Evolutionary conservation across 2,329 filamentous ascomycete genomes (phyloP).

Genomic region (Trichoderma afroharzianum): DNA sequence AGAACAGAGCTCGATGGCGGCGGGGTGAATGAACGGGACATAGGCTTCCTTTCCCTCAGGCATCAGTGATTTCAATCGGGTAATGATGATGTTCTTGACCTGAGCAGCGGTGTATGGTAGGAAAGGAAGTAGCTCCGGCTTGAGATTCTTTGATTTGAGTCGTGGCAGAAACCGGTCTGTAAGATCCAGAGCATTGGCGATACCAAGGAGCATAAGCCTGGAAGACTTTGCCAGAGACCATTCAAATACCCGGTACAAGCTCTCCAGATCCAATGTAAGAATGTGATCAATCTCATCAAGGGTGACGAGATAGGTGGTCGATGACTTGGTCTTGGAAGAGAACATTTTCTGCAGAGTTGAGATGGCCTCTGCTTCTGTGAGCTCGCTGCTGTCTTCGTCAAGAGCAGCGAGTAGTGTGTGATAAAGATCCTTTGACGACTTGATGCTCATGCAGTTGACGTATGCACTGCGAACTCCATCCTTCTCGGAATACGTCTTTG

Average conservation of each 20-base stretch:
- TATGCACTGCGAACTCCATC: conserved; percentile 65
- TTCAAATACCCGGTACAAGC: conserved; percentile 91
- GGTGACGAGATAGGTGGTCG: conserved; percentile 71
- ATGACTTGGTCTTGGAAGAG: conserved; percentile 54
- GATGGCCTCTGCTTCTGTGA: conserved; percentile 64
- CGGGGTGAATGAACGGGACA: conserved; percentile 87
- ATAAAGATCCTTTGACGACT: conserved; percentile 82
- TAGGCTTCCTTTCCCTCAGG: conserved; percentile 56
- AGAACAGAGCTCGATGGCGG: conserved; percentile 88
- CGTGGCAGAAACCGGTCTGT: conserved; percentile 93
- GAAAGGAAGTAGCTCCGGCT: conserved; percentile 85
- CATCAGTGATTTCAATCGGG: conserved; percentile 73
- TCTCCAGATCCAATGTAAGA: conserved; percentile 80
- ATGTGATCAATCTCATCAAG: conserved; percentile 96
- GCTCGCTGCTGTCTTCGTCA: conserved; percentile 50
- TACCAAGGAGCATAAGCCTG: conserved; percentile 78
- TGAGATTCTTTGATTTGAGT: conserved; percentile 87
- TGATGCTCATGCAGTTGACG: conserved; percentile 97
- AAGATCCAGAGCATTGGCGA: conserved; percentile 92
- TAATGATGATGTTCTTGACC: conserved; percentile 81
- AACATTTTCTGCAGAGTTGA: conserved; percentile 69
- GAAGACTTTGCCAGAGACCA: conserved; percentile 86
- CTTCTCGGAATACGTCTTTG: conserved; percentile 52
- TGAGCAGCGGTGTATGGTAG: conserved; percentile 86
- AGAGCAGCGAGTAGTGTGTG: conserved; percentile 70